Evolutionary conservation across 192 early-diverging fungal genomes (phyloP), one percentile per base, ranked within the genome.

Genomic region (Gonapodya prolifera): DNA sequence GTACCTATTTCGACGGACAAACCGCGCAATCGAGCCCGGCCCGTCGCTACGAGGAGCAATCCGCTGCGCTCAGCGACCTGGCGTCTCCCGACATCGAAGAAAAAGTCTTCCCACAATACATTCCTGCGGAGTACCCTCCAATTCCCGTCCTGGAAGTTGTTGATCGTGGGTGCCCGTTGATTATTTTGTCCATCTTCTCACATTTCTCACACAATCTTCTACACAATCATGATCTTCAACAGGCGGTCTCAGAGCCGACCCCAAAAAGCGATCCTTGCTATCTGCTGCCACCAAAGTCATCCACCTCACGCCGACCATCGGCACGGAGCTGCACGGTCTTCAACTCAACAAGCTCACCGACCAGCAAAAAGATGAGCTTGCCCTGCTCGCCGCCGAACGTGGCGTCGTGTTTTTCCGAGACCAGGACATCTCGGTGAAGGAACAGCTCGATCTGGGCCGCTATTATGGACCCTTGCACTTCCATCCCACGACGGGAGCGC

Each of bases 361-460:
- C 32, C 36, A 75, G 16, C 82, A 82, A 70, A 82, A 82, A 35
- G 76, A 82, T 31, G 82, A 82, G 69, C 45, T 82, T n/a, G 82
- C 82, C 35, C 34, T 82, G 18, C 35, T 82, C 33, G 80, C 79
- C 61, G 82, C 79, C 34, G 82, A 82, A 29, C 82, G 82, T 2
- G 82, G 82, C 69, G 82, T 82, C 13, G 82, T 82, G 13, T 82
- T 80, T 35, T 82, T 82, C 75, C 80, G 79, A 74, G 35, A 80
- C 2, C 82, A 82, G 75, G 80, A 82, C 0, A 82, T 82, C 33
- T 45, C 76, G 33, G 35, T 77, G 2, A 70, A 82, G 17, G 71
- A 82, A 70, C 70, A 73, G 23, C 0, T 75, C 2, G 82, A 82
- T n/a, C 33, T 82, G 34, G 80, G 77, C 69, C 76, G 77, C 31